These are phyloP conservation scores for Carex kokanica DNA, from an alignment of 176 grass and related monocot genomes.

Conservation along the genomic window DNA sequence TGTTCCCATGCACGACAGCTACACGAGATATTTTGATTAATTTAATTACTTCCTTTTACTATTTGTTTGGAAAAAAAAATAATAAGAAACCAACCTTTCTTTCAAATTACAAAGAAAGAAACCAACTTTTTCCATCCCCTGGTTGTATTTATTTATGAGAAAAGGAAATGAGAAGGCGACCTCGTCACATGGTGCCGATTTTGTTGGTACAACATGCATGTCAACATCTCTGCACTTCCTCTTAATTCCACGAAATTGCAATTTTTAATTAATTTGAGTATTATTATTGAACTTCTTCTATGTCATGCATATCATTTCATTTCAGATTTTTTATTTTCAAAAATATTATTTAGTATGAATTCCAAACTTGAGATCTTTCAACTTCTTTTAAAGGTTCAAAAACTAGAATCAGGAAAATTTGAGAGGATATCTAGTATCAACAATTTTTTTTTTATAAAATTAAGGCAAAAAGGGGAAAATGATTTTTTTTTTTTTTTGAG, in stretches of 20 bases:
- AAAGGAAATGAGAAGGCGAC: conserved; percentile 33
- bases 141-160: conserved; percentile 18
- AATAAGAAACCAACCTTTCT: background rate
- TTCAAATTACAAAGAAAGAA: conserved; percentile 3
- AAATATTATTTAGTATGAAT: background rate
- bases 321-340: background rate
- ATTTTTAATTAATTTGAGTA: conserved; percentile 1
- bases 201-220: background rate
- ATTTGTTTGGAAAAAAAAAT: background rate
- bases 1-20: conserved; percentile 23
- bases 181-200: conserved; percentile 28
- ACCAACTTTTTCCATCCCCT: conserved; percentile 20
- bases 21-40: conserved; percentile 20
- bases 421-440: background rate
- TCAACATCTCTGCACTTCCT: background rate
- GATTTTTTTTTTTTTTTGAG: too few species aligned
- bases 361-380: background rate
- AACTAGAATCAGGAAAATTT: conserved; percentile 1
- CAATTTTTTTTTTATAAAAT: background rate
- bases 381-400: background rate
- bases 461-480: background rate
- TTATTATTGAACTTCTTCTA: background rate
- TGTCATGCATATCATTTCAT: background rate
- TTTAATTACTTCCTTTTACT: background rate
- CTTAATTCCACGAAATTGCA: background rate